Percentiles rank a stretch among this genome's conserved stretches.
phyloP scores from a whole-genome alignment of 1,139 yeast genomes.

The Diutina neorugosa region DNA sequence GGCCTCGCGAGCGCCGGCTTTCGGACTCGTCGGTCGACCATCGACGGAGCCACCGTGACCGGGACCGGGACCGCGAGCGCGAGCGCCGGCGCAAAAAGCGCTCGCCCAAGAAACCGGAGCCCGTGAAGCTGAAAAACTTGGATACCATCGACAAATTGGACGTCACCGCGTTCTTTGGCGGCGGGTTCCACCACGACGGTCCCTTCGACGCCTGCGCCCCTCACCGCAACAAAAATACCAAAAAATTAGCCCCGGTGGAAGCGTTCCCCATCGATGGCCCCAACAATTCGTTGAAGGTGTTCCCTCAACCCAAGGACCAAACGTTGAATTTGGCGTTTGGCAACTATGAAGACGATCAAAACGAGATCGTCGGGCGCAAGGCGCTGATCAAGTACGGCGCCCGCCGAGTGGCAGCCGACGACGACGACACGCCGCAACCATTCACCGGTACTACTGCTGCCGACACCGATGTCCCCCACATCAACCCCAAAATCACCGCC shows the following conservation, averaged over 20 bases:
- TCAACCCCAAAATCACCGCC: constrained; percentile 41
- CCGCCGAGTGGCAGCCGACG: not conserved
- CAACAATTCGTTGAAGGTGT: constrained; percentile 71
- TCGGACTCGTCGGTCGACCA: constrained; percentile 6
- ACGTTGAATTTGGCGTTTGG: constrained; percentile 49
- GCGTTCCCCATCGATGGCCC: constrained; percentile 97
- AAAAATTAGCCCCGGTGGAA: constrained; percentile 78
- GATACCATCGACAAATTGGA: constrained; percentile 93
- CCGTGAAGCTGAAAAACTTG: constrained; percentile 44
- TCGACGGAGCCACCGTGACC: constrained; percentile 6
- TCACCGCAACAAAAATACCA: constrained; percentile 69
- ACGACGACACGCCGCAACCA: constrained; percentile 4
- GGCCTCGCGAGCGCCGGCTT: constrained; percentile 5
- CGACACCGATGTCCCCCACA: constrained; percentile 22
- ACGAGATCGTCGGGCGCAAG: constrained; percentile 24
- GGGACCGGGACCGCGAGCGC: constrained; percentile 8
- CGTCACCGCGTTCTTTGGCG: constrained; percentile 92
- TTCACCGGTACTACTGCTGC: constrained; percentile 5
- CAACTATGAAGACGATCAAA: constrained; percentile 24
- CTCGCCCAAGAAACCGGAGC: constrained; percentile 21
- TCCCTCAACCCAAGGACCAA: constrained; percentile 34
- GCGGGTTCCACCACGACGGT: constrained; percentile 95
- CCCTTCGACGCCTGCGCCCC: constrained; percentile 99
- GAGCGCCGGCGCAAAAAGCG: constrained; percentile 7
- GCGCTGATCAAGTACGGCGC: constrained; percentile 6